phyloP scores from a whole-genome alignment of 768 basidiomycete species.

The Fomitopsis pulvina region DNA sequence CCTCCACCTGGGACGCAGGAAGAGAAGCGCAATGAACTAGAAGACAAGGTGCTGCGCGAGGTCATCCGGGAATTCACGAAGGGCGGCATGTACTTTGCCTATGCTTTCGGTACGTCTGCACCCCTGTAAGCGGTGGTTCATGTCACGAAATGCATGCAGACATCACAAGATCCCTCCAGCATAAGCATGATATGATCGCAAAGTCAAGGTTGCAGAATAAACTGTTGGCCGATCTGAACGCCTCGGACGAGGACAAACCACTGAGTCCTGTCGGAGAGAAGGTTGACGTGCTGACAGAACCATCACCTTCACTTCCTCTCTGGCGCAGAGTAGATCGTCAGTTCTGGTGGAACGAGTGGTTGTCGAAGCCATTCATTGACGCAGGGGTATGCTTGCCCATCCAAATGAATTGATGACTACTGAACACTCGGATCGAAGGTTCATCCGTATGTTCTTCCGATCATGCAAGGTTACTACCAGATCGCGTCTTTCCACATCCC shows the following conservation, averaged over 20 bases:
- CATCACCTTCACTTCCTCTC: slow-evolving; percentile 70
- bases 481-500: slow-evolving; percentile 61
- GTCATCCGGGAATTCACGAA: slow-evolving; percentile 70
- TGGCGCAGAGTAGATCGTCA: slow-evolving; percentile 88
- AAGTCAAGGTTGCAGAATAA: slow-evolving; percentile 52
- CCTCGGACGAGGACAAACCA: slow-evolving; percentile 26
- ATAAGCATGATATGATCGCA: slow-evolving; percentile 61
- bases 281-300: slow-evolving; percentile 58
- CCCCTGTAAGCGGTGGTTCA: neutral
- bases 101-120: slow-evolving; percentile 61
- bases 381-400: slow-evolving; percentile 52
- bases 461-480: slow-evolving; percentile 93
- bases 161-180: slow-evolving; percentile 76
- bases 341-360: slow-evolving; percentile 96
- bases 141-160: slow-evolving; percentile 34
- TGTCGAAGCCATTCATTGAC: slow-evolving; percentile 80
- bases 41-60: slow-evolving; percentile 77
- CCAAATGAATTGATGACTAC: neutral
- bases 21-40: slow-evolving; percentile 69
- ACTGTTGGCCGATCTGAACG: slow-evolving; percentile 57
- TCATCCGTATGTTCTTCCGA: slow-evolving; percentile 81
- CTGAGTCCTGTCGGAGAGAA: slow-evolving; percentile 28
- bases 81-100: slow-evolving; percentile 88
- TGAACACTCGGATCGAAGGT: slow-evolving; percentile 34
- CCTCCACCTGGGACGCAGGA: slow-evolving; percentile 56